phyloP scores from a whole-genome alignment of 768 basidiomycete species.

The Amanita pseudoporphyria region DNA sequence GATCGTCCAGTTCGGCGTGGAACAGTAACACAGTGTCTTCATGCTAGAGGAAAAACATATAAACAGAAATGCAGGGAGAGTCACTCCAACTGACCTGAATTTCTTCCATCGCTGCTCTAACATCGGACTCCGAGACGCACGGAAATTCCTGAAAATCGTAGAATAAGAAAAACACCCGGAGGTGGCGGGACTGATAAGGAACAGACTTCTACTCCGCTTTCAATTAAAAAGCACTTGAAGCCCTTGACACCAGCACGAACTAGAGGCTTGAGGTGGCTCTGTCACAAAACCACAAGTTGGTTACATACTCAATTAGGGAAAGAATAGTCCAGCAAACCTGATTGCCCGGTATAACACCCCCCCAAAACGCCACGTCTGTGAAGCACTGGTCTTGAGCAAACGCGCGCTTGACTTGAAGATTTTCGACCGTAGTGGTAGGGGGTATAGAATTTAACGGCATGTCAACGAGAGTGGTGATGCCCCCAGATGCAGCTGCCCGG shows the following conservation, averaged over 20 bases:
- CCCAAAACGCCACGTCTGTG: constrained; percentile 89
- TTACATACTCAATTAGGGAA: neutral
- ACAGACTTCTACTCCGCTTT: constrained; percentile 87
- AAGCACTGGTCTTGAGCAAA: constrained; percentile 69
- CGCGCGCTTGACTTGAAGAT: constrained; percentile 60
- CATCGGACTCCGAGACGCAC: constrained; percentile 62
- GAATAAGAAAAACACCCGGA: constrained; percentile 8
- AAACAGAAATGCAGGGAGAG: constrained; percentile 6
- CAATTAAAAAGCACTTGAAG: constrained; percentile 95
- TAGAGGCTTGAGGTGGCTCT: constrained; percentile 71
- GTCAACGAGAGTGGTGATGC: constrained; percentile 92
- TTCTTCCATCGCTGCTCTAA: constrained; percentile 59
- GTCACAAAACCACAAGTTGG: neutral
- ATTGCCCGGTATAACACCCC: constrained; percentile 90
- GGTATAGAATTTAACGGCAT: constrained; percentile 99
- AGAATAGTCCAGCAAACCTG: constrained; percentile 33
- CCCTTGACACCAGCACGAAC: constrained; percentile 80
- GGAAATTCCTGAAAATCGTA: constrained; percentile 75
- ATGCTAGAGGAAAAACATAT: constrained; percentile 30
- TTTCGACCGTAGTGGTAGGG: constrained; percentile 79
- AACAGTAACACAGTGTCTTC: constrained; percentile 71
- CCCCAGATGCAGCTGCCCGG: constrained; percentile 81
- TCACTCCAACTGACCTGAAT: constrained; percentile 45
- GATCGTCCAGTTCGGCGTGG: constrained; percentile 76
- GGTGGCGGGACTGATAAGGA: neutral